Base-by-base conservation (phyloP, 176 grass and related monocot species). In the Cymbopogon citratus region DNA sequence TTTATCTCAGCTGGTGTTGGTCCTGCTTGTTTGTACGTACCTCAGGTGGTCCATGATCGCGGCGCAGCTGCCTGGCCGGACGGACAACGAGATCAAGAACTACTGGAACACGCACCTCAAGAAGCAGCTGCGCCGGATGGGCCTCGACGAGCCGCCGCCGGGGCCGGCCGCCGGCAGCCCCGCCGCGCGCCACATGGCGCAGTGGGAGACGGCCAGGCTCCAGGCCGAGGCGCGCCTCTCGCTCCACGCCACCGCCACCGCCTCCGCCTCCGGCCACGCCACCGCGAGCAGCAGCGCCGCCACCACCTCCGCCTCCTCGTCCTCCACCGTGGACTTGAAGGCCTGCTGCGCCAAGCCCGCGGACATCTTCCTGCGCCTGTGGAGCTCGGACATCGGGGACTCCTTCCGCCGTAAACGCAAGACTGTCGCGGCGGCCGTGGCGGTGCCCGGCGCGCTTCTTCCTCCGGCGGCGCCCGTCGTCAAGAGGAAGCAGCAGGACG, bases 61-160 rank as follows among this genome's bases (percentile, higher is more conserved):
- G 54, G 90, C 92, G 69, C 95, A 94, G 81, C 77, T 98, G 36
- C 92, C 94, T 2, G 94, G 94, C 11, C 84, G 94, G 92, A 94
- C 92, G 28, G 92, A 98, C 71, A 94, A 95, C 77, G 95, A 95
- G 92, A 91, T 98, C 85, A 98, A 98, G 88, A 98, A 98, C 88
- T 91, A 89, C 84, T 95, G 95, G 95, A 98, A 98, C 86, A 94
- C 95, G 27, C 95, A 98, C 88, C 93, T 98, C 71, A 98, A 98
- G 92, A 98, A 93, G 85, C 88, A 91, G 46, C 95, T 94, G 24
- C 90, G 84, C 21, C 84, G 78, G 69, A 93, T 97, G 91, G 94
- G 88, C 67, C 85, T 97, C 44, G 86, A 83, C 49, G 78, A 84
- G 31, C 75, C 88, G 0, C 67, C 70, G 38, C 74, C 67, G 10